A percentile compares a stretch with the other conserved stretches of the same genome.
These are phyloP conservation scores for Lindgomyces ingoldianus DNA, from an alignment of 495 filamentous ascomycete genomes.

Conservation along the genomic window DNA sequence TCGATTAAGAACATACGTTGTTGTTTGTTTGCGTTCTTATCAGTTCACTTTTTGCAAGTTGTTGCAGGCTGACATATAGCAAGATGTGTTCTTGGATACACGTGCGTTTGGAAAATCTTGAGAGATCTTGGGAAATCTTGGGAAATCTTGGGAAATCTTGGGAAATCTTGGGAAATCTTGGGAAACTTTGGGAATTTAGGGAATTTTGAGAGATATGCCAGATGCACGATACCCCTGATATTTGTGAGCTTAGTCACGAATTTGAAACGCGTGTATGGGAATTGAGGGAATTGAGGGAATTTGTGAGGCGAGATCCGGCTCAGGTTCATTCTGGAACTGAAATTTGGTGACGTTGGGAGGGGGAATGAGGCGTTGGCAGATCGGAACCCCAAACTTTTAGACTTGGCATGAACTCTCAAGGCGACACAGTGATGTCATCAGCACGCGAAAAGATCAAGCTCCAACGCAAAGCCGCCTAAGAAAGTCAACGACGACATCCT, in stretches of 20 bases:
- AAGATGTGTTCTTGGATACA: background rate
- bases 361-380: background rate
- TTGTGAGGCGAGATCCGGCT: no score
- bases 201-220: no score
- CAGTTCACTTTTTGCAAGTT: background rate
- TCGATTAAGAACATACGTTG: constrained; percentile 13
- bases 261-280: background rate
- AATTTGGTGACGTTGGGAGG: background rate
- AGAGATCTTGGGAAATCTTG: no score
- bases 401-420: background rate
- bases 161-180: no score
- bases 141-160: no score
- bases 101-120: no score
- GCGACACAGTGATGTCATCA: constrained; percentile 8
- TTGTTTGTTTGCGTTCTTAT: background rate
- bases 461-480: background rate
- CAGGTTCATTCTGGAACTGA: no score
- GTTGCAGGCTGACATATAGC: background rate
- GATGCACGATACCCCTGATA: background rate
- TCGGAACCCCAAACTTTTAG: background rate
- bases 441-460: background rate
- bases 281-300: background rate
- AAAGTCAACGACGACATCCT: background rate
- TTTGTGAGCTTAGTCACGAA: background rate
- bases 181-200: background rate